Conservation (phyloP, 148 eudicot species). For the Arctostaphylos glauca region DNA sequence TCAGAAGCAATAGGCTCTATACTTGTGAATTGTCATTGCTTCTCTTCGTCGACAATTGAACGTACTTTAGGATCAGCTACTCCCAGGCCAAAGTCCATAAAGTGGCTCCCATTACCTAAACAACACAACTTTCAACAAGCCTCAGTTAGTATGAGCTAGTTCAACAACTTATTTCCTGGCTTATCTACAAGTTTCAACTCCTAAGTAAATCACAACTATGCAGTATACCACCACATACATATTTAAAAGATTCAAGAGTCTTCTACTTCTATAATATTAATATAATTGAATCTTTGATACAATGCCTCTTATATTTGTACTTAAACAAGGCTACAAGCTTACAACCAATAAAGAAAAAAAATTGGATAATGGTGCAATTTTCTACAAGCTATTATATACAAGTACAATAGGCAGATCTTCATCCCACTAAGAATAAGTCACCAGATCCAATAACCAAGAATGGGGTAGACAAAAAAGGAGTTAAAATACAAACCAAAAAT, state of each 20-base stretch:
- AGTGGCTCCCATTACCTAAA: slow-evolving; percentile 60
- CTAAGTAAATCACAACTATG: not conserved
- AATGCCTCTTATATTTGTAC: too few relatives aligned
- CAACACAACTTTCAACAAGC: not conserved
- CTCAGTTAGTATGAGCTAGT: not conserved
- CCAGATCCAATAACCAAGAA: not conserved
- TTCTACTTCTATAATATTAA: not conserved
- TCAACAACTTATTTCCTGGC: not conserved
- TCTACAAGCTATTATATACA: too few relatives aligned
- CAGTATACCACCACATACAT: not conserved
- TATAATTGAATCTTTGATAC: too few relatives aligned
- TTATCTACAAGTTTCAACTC: not conserved
- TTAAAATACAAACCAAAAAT: not conserved
- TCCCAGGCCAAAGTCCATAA: slow-evolving; percentile 55
- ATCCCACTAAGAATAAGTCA: not conserved
- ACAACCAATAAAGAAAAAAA: too few relatives aligned
- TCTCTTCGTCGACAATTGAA: slow-evolving; percentile 67
- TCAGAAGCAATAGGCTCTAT: slow-evolving; percentile 93
- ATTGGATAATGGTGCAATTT: too few relatives aligned
- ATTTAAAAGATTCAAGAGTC: not conserved
- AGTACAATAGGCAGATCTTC: not conserved
- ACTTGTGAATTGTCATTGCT: slow-evolving; percentile 63
- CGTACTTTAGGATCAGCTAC: slow-evolving; percentile 79
- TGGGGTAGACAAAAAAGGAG: not conserved
- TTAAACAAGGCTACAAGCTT: too few relatives aligned